These are phyloP conservation scores for Coix lacrymajobi DNA, from an alignment of 176 grass and related monocot genomes.

Conservation along the genomic window DNA sequence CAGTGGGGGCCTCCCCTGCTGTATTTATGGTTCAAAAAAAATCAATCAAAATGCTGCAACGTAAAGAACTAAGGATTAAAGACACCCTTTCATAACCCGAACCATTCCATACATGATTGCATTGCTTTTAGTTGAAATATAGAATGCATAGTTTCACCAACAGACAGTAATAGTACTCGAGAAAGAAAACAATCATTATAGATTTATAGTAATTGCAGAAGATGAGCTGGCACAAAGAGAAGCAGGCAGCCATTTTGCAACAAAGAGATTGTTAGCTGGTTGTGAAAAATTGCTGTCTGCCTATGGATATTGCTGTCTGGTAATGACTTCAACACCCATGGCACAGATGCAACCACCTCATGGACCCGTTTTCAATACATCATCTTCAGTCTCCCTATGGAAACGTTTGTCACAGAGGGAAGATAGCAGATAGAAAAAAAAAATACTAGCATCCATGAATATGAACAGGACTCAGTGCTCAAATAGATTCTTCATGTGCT, in stretches of 20 bases:
- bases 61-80: neutral
- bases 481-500: slow-evolving; percentile 16
- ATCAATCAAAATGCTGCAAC: neutral
- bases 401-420: neutral
- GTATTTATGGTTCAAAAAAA: too few relatives aligned
- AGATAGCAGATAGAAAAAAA: too few relatives aligned
- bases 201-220: neutral
- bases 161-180: neutral
- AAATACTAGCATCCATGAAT: neutral
- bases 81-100: neutral
- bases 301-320: too few relatives aligned
- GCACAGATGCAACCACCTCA: neutral
- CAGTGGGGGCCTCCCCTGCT: too few relatives aligned
- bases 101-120: neutral
- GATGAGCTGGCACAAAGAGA: neutral
- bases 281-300: neutral
- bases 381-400: neutral
- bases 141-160: neutral
- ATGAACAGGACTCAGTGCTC: neutral
- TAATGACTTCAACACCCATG: neutral
- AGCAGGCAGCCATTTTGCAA: neutral
- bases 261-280: neutral
- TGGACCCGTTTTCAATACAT: neutral
- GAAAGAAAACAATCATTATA: neutral
- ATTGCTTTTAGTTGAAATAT: neutral